These are phyloP conservation scores for Acorus gramineus DNA, from an alignment of 106 monocot species.

Conservation along the genomic window DNA sequence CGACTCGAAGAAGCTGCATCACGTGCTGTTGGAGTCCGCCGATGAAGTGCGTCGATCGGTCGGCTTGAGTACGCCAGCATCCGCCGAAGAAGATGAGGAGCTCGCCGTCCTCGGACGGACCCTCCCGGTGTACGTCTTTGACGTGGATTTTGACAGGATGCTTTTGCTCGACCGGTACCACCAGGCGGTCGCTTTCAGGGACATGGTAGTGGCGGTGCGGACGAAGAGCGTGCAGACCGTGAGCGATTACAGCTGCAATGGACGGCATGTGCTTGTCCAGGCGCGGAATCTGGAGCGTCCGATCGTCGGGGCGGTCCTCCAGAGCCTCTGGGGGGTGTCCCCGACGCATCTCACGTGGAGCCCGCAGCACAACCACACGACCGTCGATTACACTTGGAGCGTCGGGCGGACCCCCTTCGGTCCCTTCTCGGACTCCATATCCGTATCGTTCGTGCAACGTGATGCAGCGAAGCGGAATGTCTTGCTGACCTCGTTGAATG, in stretches of 20 bases:
- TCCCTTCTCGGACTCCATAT: constrained; percentile 60
- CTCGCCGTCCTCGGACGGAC: constrained; percentile 18
- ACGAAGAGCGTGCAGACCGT: constrained; percentile 68
- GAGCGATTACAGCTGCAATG: constrained; percentile 95
- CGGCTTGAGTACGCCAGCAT: constrained; percentile 7
- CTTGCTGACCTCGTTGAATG: constrained; percentile 68
- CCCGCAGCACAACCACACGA: constrained; percentile 54
- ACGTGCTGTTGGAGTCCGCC: constrained; percentile 50
- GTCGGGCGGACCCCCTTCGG: constrained; percentile 96
- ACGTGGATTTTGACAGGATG: constrained; percentile 70
- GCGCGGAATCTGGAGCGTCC: constrained; percentile 71
- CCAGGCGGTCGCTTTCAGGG: constrained; percentile 82
- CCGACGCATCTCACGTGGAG: constrained; percentile 88
- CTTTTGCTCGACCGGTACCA: constrained; percentile 78
- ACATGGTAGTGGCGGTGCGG: constrained; percentile 91
- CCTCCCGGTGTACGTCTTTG: constrained; percentile 82
- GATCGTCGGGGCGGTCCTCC: constrained; percentile 75
- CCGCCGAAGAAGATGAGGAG: constrained; percentile 21
- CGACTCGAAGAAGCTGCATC: constrained; percentile 69
- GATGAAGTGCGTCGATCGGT: constrained; percentile 42
- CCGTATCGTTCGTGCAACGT: constrained; percentile 84
- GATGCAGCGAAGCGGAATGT: constrained; percentile 83
- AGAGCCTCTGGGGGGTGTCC: constrained; percentile 86
- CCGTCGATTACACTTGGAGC: constrained; percentile 92
- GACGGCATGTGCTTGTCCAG: constrained; percentile 75